A percentile compares a stretch with the other conserved stretches of the same genome.
These are phyloP conservation scores for Kregervanrija pseudodelftensis DNA, from an alignment of 805 yeast genomes.

Conservation along the genomic window DNA sequence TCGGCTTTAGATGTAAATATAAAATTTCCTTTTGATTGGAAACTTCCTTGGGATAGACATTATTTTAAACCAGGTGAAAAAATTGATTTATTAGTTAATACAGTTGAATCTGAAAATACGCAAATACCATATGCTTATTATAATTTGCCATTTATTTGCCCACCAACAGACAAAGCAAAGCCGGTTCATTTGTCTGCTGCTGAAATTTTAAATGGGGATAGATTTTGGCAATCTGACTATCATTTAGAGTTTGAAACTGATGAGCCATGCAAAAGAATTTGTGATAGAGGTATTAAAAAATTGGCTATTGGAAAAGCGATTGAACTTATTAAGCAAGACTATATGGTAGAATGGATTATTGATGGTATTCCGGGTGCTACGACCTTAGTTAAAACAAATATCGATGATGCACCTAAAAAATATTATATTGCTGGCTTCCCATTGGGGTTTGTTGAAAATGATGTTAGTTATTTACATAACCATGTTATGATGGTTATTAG, in stretches of 20 bases:
- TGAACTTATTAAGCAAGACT: constrained; percentile 57
- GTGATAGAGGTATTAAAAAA: constrained; percentile 56
- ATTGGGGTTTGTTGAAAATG: constrained; percentile 59
- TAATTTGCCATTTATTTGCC: constrained; percentile 76
- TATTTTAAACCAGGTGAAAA: constrained; percentile 44
- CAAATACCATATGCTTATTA: constrained; percentile 73
- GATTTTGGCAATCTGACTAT: constrained; percentile 71
- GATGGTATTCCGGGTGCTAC: constrained; percentile 89
- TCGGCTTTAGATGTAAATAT: constrained; percentile 1
- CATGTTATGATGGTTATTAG: constrained; percentile 78
- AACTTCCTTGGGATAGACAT: constrained; percentile 29
- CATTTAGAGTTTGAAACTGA: constrained; percentile 59
- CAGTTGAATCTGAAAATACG: constrained; percentile 70
- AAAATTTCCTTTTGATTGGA: constrained; percentile 9
- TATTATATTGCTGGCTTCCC: constrained; percentile 87
- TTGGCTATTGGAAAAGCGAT: constrained; percentile 49
- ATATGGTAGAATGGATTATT: constrained; percentile 75
- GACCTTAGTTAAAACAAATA: constrained; percentile 57
- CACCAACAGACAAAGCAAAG: constrained; percentile 45
- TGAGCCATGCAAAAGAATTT: constrained; percentile 55
- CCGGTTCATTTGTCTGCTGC: constrained; percentile 66
- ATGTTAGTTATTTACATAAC: constrained; percentile 60
- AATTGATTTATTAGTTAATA: constrained; percentile 67
- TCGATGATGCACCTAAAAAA: constrained; percentile 38
- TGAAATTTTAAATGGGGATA: constrained; percentile 74